Conservation (phyloP, 768 basidiomycete species). For the Serendipita indica region DNA sequence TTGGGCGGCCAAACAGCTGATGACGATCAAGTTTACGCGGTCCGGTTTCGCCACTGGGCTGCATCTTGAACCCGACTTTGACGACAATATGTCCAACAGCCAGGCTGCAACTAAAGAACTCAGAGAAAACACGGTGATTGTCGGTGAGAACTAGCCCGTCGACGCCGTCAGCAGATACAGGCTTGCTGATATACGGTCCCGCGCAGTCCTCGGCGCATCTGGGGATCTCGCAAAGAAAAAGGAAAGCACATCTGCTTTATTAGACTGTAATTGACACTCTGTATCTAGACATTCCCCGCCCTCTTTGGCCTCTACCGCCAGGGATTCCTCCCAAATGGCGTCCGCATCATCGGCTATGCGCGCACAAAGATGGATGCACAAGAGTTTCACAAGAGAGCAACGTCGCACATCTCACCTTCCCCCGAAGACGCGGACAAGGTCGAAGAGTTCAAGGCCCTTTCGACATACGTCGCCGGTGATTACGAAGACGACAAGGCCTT, state of each 20-base stretch:
- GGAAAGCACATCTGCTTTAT: conserved; percentile 28
- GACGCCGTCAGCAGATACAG: too few relatives aligned
- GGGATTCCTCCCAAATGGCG: conserved; percentile 63
- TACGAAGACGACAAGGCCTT: conserved; percentile 82
- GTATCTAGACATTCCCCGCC: conserved; percentile 76
- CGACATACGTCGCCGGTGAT: conserved; percentile 70
- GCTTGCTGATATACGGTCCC: conserved; percentile 9
- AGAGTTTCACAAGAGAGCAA: conserved; percentile 74
- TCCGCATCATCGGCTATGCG: conserved; percentile 91
- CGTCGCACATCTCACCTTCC: conserved; percentile 70
- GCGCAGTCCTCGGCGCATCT: conserved; percentile 79
- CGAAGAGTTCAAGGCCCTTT: conserved; percentile 68
- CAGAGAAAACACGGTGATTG: conserved; percentile 77
- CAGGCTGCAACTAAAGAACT: conserved; percentile 49
- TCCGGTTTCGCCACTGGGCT: too few relatives aligned
- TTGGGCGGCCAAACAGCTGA: not conserved
- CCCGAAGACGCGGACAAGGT: conserved; percentile 52
- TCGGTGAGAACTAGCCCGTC: conserved; percentile 48
- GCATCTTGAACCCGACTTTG: too few relatives aligned
- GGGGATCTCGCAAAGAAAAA: conserved; percentile 99
- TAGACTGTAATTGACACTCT: not conserved
- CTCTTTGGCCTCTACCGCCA: conserved; percentile 78
- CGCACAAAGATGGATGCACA: conserved; percentile 82
- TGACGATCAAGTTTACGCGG: not conserved
- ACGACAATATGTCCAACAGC: not conserved